Evolutionary conservation across 192 early-diverging fungal genomes (phyloP).

Genomic region (Oehlia diaphana): DNA sequence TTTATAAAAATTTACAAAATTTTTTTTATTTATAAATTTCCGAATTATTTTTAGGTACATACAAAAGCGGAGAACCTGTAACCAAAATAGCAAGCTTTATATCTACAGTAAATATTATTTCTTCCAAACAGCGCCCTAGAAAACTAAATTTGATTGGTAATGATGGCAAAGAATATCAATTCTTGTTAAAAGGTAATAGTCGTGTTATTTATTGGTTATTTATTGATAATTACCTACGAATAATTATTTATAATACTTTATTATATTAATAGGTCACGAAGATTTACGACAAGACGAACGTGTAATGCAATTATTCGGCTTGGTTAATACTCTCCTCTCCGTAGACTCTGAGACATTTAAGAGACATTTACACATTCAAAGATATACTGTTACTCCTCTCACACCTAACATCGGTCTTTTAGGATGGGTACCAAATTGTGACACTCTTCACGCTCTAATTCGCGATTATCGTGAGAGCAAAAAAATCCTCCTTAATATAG

Average conservation of each 20-base stretch:
- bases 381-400: slow-evolving; percentile 89
- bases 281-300: slow-evolving; percentile 98
- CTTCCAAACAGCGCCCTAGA: slow-evolving; percentile 92
- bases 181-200: slow-evolving; percentile 73
- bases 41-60: slow-evolving; percentile 51
- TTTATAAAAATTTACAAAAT: neutral
- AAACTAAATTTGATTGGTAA: slow-evolving; percentile 79
- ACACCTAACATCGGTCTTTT: slow-evolving; percentile 95
- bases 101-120: slow-evolving; percentile 78
- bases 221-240: neutral
- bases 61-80: slow-evolving; percentile 82
- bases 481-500: slow-evolving; percentile 84
- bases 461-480: slow-evolving; percentile 81
- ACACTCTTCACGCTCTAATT: slow-evolving; percentile 86
- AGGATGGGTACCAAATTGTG: slow-evolving; percentile 89
- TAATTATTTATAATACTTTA: neutral
- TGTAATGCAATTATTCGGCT: slow-evolving; percentile 97
- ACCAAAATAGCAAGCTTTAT: slow-evolving; percentile 87
- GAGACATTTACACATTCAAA: slow-evolving; percentile 85
- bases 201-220: neutral
- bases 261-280: slow-evolving; percentile 65
- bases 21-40: neutral
- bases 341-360: slow-evolving; percentile 86
- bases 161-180: slow-evolving; percentile 90
- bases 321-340: slow-evolving; percentile 88